Evolutionary conservation across 1,284 basidiomycete species (phyloP).

Genomic region (Heterobasidion parviporum): DNA sequence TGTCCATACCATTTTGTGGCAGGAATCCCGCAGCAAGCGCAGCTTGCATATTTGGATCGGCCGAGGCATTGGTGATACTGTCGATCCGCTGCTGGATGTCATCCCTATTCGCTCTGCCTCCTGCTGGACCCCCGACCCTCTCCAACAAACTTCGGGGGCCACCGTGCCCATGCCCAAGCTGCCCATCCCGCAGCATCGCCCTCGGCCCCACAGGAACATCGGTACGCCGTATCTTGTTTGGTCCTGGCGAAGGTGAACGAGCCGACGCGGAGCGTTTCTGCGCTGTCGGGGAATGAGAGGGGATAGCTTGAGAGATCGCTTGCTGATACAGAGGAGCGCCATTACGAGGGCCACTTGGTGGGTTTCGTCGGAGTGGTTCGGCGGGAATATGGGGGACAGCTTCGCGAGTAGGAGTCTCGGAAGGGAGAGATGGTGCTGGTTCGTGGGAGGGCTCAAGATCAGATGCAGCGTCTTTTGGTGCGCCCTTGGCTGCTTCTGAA

Average conservation of each 20-base stretch:
- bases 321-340: constrained; percentile 49
- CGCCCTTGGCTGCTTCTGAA: constrained; percentile 63
- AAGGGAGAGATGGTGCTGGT: constrained; percentile 27
- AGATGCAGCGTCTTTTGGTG: constrained; percentile 31
- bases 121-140: constrained; percentile 45
- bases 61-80: constrained; percentile 51
- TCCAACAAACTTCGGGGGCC: constrained; percentile 59
- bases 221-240: constrained; percentile 59
- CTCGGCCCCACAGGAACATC: constrained; percentile 74
- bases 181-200: constrained; percentile 61
- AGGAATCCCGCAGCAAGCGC: constrained; percentile 43
- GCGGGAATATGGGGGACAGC: constrained; percentile 20
- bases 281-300: constrained; percentile 37
- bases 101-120: constrained; percentile 31
- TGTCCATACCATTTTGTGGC: constrained; percentile 46
- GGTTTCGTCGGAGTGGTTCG: constrained; percentile 34
- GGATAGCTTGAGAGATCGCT: constrained; percentile 57
- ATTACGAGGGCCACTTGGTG: constrained; percentile 32
- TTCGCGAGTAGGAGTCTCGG: constrained; percentile 18
- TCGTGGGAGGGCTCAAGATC: constrained; percentile 23
- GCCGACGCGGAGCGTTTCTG: constrained; percentile 66
- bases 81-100: constrained; percentile 74
- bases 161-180: constrained; percentile 21
- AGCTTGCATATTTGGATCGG: constrained; percentile 36
- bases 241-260: constrained; percentile 66